Conservation (phyloP, 306 rosid genomes). For the Acmispon strigosus region DNA sequence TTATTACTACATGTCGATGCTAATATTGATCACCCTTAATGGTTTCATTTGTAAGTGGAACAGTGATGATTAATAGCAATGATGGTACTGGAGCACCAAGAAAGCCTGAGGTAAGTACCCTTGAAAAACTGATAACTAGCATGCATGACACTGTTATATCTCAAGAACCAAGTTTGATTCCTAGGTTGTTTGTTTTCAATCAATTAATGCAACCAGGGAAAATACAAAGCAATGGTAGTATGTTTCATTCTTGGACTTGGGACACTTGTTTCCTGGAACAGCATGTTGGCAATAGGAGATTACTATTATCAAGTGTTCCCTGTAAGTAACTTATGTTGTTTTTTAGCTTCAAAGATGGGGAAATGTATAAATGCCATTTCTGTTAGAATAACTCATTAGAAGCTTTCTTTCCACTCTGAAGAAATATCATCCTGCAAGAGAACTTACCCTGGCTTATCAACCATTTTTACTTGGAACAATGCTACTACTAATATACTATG, state of each 20-base stretch:
- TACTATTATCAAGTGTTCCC: conserved; percentile 75
- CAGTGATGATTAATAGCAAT: conserved; percentile 18
- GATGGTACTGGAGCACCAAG: conserved; percentile 18
- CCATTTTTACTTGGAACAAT: too few relatives aligned
- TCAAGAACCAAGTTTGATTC: neutral
- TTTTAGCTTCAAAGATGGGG: too few relatives aligned
- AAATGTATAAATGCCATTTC: too few relatives aligned
- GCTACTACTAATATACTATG: conserved; percentile 67
- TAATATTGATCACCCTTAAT: neutral
- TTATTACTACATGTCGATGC: too few relatives aligned
- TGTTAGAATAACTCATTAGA: too few relatives aligned
- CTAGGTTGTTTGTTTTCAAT: too few relatives aligned
- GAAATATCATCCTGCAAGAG: conserved; percentile 79
- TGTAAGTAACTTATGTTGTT: conserved; percentile 24
- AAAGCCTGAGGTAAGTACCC: conserved; percentile 40
- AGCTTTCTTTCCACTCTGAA: conserved; percentile 17
- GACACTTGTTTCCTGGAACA: conserved; percentile 68
- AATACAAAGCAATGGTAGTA: conserved; percentile 45
- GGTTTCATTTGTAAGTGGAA: neutral
- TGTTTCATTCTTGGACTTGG: conserved; percentile 86
- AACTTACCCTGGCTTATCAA: too few relatives aligned
- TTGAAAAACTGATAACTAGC: neutral
- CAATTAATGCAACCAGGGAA: conserved; percentile 45
- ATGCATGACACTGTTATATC: neutral
- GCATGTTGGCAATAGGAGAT: conserved; percentile 69